Base-by-base conservation (phyloP, 352 stramenopile genomes). In the Phytophthora aleatoria region DNA sequence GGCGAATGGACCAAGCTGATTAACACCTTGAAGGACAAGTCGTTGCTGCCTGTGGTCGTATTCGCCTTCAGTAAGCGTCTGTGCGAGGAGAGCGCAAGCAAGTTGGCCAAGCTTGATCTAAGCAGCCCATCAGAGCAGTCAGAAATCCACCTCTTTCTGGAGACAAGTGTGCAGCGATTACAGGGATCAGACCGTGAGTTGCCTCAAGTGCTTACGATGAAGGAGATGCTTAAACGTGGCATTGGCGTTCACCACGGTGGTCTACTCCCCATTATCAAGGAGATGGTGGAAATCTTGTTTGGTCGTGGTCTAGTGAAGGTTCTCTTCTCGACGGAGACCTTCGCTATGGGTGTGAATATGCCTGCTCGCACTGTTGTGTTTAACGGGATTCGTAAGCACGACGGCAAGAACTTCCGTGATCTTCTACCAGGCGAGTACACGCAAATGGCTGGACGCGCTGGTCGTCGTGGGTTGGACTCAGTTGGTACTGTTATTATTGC, bases 281-380 rank as follows among this genome's bases (percentile, higher is more conserved):
- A 99, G 71, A 98, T 99, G 77, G 97, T 99, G n/a, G 97, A 99
- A 74, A 99, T 99, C 43, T 81, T 99, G 33, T 99, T 99, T 79
- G 93, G 87, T 35, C 78, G 94, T 24, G 96, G 96, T 9, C 81
- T 99, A 13, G 95, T 99, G 47, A 99, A 99, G 69, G 87, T 98
- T 50, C 77, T 99, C 1, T 99, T 99, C 69, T 98, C 97, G 3
- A 99, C 98, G 2, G 98, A 99, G 69, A 99, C 97, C 3, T 99
- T 99, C 76, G 97, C 97, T 2, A 98, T 99, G 89, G 97, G 98
- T 64, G 95, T 99, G 3, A 99, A 99, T 71, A 99, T 99, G 97
- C 98, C 98, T 20, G 97, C 97, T 7, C 84, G 95, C 27, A 95
- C 85, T 2, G 97, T 99, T 12, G 94, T 99, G 1, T 99, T 99